phyloP scores from a whole-genome alignment of 2,329 filamentous ascomycete species.

The Neonectria faginata region DNA sequence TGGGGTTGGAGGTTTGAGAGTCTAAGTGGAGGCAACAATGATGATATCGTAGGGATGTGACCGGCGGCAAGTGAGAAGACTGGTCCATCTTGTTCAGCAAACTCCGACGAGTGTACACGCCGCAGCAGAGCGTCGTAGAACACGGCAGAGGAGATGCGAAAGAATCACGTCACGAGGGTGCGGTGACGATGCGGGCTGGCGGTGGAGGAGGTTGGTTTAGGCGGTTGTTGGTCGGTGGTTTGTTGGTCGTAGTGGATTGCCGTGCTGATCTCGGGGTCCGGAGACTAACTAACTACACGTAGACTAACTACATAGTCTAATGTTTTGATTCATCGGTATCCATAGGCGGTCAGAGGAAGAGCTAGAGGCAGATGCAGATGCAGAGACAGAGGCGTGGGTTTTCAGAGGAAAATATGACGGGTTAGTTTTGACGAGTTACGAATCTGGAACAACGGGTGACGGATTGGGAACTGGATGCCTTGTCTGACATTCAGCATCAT shows the following conservation, averaged over 20 bases:
- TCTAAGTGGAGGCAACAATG: background rate
- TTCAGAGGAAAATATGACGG: slow-evolving; percentile 7
- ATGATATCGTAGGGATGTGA: background rate
- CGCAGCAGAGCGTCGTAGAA: background rate
- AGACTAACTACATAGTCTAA: background rate
- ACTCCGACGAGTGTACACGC: background rate
- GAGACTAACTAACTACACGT: too few relatives aligned
- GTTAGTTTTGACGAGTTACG: background rate
- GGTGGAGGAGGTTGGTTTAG: background rate
- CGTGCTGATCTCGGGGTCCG: slow-evolving; percentile 14
- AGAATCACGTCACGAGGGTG: background rate
- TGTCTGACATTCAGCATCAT: background rate
- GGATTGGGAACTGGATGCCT: background rate
- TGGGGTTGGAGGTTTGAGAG: background rate
- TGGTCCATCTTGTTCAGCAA: background rate
- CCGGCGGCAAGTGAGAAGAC: background rate
- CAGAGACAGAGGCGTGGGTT: background rate
- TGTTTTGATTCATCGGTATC: slow-evolving; percentile 5
- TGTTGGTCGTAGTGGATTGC: background rate
- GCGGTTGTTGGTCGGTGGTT: too few relatives aligned
- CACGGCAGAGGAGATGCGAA: background rate
- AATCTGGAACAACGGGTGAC: background rate
- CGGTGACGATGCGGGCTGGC: slow-evolving; percentile 1
- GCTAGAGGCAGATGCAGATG: background rate
- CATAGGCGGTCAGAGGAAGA: slow-evolving; percentile 5